Base-by-base conservation (phyloP, 768 basidiomycete genomes). In the Mycena rosella region DNA sequence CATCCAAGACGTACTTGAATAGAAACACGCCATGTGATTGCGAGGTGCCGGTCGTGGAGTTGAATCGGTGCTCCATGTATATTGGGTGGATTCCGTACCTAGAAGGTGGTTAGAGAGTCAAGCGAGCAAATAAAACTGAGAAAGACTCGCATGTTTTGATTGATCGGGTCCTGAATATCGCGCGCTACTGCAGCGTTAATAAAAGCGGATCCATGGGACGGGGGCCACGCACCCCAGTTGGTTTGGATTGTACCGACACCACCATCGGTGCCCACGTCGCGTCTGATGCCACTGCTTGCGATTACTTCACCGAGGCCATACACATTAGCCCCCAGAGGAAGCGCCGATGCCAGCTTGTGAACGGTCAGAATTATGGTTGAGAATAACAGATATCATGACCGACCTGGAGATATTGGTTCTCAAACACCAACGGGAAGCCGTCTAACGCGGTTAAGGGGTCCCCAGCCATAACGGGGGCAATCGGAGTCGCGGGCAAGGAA, bases 291-390 rank as follows among this genome's bases (percentile, higher is more conserved):
- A 66, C 89, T 90, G 73, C 87, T 88, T 1, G 90, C 84, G 15
- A 92, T 80, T 1, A 88, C 87, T 75, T 96, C 92, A 2, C 93
- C 92, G 40, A 95, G 78, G 3, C 94, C 94, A 69, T 94, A 94
- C 53, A 95, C 85, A 70, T 94, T 94, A 3, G 92, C 85, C 38
- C 84, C 82, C 9, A 84, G 74, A 0, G 93, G 91, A 2, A 95
- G 80, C 0, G 89, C 85, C 5, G 91, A 91, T 0, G 91, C 80
- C 22, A 95, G 69, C 89, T 89, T 1, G 10, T 2, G 7, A 13
- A 22, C 3, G 15, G 45, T 47, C 2, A 26, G 49, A 51, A 26
- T 48, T 26, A 48, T 10, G 38, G 38, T 24, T 40, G 11, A 52
- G 1, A 24, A 11, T n/a, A n/a, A n/a, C 11, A 32, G 26, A 30